Percentiles rank a stretch among this genome's conserved stretches.
Conservation (phyloP, 2,329 filamentous ascomycete species). For the Sclerotinia glacialis region DNA sequence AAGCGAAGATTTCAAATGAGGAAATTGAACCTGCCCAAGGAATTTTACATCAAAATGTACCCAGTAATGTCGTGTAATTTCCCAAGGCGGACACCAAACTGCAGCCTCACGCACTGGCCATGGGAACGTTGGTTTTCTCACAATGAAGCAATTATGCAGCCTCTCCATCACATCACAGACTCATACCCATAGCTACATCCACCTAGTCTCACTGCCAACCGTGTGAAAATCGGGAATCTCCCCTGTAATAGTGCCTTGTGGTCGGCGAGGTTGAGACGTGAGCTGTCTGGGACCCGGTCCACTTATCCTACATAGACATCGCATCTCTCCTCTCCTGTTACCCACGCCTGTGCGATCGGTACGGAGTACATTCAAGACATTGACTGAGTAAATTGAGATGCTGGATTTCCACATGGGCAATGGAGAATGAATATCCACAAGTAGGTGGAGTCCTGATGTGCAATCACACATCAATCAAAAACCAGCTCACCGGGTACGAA, state of each 20-base stretch:
- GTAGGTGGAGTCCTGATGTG: conserved; percentile 4
- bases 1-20: not conserved
- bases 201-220: not conserved
- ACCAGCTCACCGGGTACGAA: not conserved
- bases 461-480: conserved; percentile 2
- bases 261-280: conserved; percentile 14
- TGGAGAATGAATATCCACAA: conserved; percentile 4
- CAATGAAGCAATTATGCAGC: not conserved
- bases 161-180: not conserved
- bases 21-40: not conserved
- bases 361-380: not conserved
- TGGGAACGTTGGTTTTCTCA: not conserved
- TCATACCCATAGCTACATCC: not conserved
- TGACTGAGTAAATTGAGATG: conserved; percentile 3
- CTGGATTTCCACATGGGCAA: conserved; percentile 12
- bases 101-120: conserved; percentile 5
- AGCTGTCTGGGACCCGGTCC: conserved; percentile 1
- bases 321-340: not conserved
- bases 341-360: conserved; percentile 1
- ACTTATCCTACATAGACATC: not conserved
- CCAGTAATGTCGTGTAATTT: not conserved
- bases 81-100: not conserved
- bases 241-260: not conserved
- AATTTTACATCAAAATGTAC: not conserved
- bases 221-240: not conserved